Percentiles rank a stretch among this genome's conserved stretches.
Conservation (phyloP, 2,329 filamentous ascomycete genomes). For the Colletotrichum paranaense region DNA sequence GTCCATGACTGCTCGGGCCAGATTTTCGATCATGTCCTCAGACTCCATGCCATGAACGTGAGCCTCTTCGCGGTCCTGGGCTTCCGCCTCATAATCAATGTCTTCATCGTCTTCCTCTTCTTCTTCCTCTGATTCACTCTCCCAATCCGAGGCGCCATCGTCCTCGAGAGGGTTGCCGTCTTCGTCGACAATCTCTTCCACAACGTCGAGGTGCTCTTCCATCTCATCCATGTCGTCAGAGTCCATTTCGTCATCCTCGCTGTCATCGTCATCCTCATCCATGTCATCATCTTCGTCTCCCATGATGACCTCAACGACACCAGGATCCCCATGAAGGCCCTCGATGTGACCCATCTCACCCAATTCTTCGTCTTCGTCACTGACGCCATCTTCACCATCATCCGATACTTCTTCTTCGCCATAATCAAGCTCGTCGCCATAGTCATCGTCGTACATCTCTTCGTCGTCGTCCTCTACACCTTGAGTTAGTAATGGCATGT, state of each 20-base stretch:
- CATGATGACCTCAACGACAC: constrained; percentile 81
- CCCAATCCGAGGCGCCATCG: constrained; percentile 70
- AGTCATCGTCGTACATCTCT: constrained; percentile 93
- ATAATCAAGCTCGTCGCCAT: constrained; percentile 94
- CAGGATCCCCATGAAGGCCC: constrained; percentile 72
- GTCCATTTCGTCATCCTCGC: constrained; percentile 62
- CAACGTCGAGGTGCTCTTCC: constrained; percentile 59
- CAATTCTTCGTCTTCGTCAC: constrained; percentile 88
- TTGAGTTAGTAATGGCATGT: constrained; percentile 37
- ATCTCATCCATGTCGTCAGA: constrained; percentile 65
- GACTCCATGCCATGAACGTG: constrained; percentile 59
- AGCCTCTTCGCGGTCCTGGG: constrained; percentile 63
- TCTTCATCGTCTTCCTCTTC: constrained; percentile 63
- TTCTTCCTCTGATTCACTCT: constrained; percentile 69
- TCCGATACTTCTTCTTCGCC: constrained; percentile 81
- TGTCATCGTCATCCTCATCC: constrained; percentile 68
- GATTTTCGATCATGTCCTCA: constrained; percentile 59
- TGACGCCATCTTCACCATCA: constrained; percentile 88
- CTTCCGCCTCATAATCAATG: constrained; percentile 65
- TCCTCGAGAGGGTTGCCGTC: constrained; percentile 69
- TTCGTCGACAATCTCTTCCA: constrained; percentile 70
- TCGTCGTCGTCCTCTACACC: constrained; percentile 74
- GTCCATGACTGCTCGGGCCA: constrained; percentile 67
- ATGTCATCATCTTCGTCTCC: constrained; percentile 75
- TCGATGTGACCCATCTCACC: constrained; percentile 89